Conservation (phyloP, 2,329 filamentous ascomycete species). For the Colletotrichum magnum region DNA sequence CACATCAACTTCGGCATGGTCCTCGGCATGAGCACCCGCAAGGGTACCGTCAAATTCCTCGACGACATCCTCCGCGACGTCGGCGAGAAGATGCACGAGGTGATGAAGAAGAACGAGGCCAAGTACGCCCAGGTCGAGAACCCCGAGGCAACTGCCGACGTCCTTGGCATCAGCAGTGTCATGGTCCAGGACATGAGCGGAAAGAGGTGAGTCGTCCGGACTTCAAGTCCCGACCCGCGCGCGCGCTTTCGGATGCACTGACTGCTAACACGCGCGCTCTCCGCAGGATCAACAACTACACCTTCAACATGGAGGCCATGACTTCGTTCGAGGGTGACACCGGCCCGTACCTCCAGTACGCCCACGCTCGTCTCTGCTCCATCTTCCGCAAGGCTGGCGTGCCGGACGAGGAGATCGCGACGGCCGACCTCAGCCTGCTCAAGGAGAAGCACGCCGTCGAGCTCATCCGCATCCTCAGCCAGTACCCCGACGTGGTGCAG, state of each 20-base stretch:
- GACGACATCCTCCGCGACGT: constrained; percentile 84
- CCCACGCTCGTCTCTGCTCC: constrained; percentile 79
- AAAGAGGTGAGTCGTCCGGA: constrained; percentile 75
- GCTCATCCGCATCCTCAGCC: constrained; percentile 81
- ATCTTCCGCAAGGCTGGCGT: constrained; percentile 72
- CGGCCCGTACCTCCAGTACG: constrained; percentile 88
- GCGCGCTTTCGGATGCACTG: constrained; percentile 41
- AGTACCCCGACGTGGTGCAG: constrained; percentile 87
- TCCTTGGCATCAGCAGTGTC: constrained; percentile 91
- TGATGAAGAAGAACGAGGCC: constrained; percentile 90
- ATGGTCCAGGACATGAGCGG: constrained; percentile 99
- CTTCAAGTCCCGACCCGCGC: constrained; percentile 22
- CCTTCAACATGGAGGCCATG: constrained; percentile 73
- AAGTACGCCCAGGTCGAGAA: constrained; percentile 94
- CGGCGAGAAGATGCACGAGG: constrained; percentile 96
- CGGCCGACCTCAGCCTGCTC: constrained; percentile 77
- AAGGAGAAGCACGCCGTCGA: constrained; percentile 80
- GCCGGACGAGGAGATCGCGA: constrained; percentile 69
- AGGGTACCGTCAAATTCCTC: constrained; percentile 81
- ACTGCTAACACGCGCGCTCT: constrained; percentile 33
- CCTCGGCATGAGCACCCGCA: constrained; percentile 78
- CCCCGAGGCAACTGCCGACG: constrained; percentile 86
- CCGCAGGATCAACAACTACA: constrained; percentile 73
- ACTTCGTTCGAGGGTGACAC: constrained; percentile 80
- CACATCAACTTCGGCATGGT: constrained; percentile 85